phyloP scores from a whole-genome alignment of 495 filamentous ascomycete genomes.

The Rhypophila decipiens region DNA sequence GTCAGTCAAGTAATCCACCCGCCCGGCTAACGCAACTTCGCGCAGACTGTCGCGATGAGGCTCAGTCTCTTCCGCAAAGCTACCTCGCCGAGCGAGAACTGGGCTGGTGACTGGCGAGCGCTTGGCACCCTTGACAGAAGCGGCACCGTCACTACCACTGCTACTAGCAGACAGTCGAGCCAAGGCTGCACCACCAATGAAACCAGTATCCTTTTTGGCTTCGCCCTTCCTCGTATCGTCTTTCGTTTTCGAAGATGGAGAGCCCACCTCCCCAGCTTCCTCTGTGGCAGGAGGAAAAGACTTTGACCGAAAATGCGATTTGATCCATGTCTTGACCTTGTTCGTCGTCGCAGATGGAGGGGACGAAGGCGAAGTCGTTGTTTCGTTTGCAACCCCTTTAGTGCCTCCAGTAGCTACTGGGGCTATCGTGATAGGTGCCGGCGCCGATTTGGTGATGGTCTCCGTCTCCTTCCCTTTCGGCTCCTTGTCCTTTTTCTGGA shows the following conservation, averaged over 20 bases:
- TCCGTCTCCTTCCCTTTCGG: conserved; percentile 2
- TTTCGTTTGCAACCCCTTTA: background rate
- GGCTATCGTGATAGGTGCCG: background rate
- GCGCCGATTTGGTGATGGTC: background rate
- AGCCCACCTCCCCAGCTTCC: too few relatives aligned
- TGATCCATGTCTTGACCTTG: conserved; percentile 57
- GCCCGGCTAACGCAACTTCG: conserved; percentile 47
- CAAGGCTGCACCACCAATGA: background rate
- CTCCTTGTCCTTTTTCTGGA: conserved; percentile 10
- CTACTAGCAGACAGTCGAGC: background rate
- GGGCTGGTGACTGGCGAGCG: background rate
- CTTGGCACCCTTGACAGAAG: conserved; percentile 44
- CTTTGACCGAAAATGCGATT: conserved; percentile 39
- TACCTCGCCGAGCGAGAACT: too few relatives aligned
- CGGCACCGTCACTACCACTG: conserved; percentile 9
- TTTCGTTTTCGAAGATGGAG: too few relatives aligned
- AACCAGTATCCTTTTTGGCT: too few relatives aligned
- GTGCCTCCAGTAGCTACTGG: background rate
- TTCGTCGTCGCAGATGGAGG: conserved; percentile 18
- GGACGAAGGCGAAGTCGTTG: background rate
- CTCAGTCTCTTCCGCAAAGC: conserved; percentile 33
- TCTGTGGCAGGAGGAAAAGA: too few relatives aligned
- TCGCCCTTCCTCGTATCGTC: too few relatives aligned
- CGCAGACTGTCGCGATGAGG: conserved; percentile 34
- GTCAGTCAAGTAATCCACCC: too few relatives aligned